These are phyloP conservation scores for Microglena sp. DNA, from an alignment of 139 green algal species.

Conservation along the genomic window DNA sequence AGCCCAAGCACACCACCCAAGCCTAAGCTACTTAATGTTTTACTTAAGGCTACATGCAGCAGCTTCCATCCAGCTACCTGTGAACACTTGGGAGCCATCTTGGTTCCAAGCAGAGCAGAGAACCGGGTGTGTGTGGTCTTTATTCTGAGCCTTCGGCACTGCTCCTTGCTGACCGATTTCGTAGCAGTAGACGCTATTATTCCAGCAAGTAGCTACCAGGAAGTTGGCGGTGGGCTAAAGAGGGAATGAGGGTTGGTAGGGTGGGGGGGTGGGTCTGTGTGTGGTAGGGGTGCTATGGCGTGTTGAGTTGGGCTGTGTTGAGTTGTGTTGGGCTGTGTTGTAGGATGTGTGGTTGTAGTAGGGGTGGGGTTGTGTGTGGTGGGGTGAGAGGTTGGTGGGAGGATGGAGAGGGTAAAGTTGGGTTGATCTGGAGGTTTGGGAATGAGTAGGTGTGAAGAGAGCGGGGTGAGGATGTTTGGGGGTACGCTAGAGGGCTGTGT, in stretches of 20 bases:
- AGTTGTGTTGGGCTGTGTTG: not conserved
- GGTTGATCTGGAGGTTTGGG: too few relatives aligned
- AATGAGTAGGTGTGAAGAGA: too few relatives aligned
- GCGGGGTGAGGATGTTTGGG: too few relatives aligned
- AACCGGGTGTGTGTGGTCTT: slow-evolving; percentile 62
- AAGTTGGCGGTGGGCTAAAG: slow-evolving; percentile 56
- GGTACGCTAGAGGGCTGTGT: too few relatives aligned
- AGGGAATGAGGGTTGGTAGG: slow-evolving; percentile 17
- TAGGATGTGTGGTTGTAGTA: too few relatives aligned
- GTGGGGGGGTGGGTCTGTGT: not conserved
- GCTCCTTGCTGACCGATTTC: slow-evolving; percentile 46
- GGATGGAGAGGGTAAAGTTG: too few relatives aligned
- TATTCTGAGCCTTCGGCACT: slow-evolving; percentile 70
- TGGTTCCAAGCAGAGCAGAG: slow-evolving; percentile 77
- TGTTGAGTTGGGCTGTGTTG: not conserved
- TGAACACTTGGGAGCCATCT: slow-evolving; percentile 62
- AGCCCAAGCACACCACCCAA: too few relatives aligned
- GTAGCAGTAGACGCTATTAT: slow-evolving; percentile 63
- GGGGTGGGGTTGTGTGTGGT: too few relatives aligned
- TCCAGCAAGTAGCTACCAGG: slow-evolving; percentile 83
- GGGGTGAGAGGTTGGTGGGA: too few relatives aligned
- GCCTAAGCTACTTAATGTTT: too few relatives aligned
- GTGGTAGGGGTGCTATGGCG: not conserved
- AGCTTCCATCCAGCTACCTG: slow-evolving; percentile 1
- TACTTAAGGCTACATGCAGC: too few relatives aligned